Base-by-base conservation (phyloP, 768 basidiomycete species). In the Filobasidium wieringae region DNA sequence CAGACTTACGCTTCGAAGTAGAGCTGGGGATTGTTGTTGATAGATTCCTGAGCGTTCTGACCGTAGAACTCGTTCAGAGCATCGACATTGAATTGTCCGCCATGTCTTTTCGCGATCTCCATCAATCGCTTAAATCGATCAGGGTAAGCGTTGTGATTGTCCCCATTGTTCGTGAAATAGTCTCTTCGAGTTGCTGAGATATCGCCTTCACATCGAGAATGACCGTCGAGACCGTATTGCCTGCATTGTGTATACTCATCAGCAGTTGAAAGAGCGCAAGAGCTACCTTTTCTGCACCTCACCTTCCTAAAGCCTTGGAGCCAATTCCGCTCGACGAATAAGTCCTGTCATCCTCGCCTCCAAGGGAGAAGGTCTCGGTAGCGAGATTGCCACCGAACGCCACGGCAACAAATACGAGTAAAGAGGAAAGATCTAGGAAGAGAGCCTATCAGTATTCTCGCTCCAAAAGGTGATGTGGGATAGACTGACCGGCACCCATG, bases 121-220 rank as follows among this genome's bases (percentile, higher is more conserved):
- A 53, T 61, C 31, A 57, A 54, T n/a, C 56, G 30, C 55, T 53
- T 57, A 51, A 57, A 61, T n/a, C 55, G 19, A 26, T 61, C 55
- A 12, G 60, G 60, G 41, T 57, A 53, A 31, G 50, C 60, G 31
- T 61, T 57, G 51, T 61, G 60, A 30, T 61, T 61, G 32, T 61
- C 60, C 4, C 60, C 60, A 15, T 39, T 30, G 45, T 61, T 61
- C 9, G 32, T 45, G 51, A 29, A 63, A 39, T 43, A 63, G 40
- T 63, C 62, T 6, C 55, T 33, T 14, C 62, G 34, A 9, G 49
- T 56, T 14, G 59, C 54, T 2, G 54, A 60, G 59, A 53, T 53
- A 29, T 63, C 62, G 15, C 58, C 55, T 40, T 60, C 58, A 39
- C 54, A 52, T 32, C 58, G 39, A 14, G 58, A 60, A 33, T 61